Evolutionary conservation across 1,139 yeast species (phyloP).

Genomic region (Saccharomyces hybrid): DNA sequence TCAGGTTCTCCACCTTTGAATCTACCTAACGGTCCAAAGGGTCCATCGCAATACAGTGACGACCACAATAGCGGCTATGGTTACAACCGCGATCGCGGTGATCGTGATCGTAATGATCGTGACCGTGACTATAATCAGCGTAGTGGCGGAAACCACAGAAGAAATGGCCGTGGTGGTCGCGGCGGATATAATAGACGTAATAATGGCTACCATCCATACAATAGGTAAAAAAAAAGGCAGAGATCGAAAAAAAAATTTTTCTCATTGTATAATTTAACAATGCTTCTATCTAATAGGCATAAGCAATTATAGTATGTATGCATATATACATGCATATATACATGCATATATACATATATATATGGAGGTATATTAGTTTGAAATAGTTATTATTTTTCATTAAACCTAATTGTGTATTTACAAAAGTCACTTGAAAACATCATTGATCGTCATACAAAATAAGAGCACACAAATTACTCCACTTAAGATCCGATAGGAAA

Average conservation of each 20-base stretch:
- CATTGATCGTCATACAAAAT: no score
- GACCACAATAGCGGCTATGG: background rate
- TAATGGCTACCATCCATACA: conserved; percentile 26
- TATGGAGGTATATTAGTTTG: background rate
- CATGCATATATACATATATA: no score
- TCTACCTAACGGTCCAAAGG: background rate
- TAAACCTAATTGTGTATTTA: background rate
- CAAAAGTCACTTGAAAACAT: no score
- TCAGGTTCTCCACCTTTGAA: background rate
- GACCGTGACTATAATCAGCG: background rate
- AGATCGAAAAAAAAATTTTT: background rate
- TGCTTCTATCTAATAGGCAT: background rate
- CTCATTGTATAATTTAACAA: background rate
- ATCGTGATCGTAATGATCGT: background rate
- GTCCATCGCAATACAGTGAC: background rate
- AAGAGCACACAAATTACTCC: background rate
- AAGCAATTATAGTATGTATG: background rate
- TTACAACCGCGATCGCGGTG: background rate
- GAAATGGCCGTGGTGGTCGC: conserved; percentile 13
- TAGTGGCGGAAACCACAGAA: background rate
- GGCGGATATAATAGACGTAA: conserved; percentile 16
- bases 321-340: background rate
- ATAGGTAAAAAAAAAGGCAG: conserved; percentile 12
- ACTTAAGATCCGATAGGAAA: no score
- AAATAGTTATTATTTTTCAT: background rate